A percentile compares a stretch with the other conserved stretches of the same genome.
phyloP scores from a whole-genome alignment of 192 early-diverging fungal genomes.

The Tieghemiomyces parasiticus region DNA sequence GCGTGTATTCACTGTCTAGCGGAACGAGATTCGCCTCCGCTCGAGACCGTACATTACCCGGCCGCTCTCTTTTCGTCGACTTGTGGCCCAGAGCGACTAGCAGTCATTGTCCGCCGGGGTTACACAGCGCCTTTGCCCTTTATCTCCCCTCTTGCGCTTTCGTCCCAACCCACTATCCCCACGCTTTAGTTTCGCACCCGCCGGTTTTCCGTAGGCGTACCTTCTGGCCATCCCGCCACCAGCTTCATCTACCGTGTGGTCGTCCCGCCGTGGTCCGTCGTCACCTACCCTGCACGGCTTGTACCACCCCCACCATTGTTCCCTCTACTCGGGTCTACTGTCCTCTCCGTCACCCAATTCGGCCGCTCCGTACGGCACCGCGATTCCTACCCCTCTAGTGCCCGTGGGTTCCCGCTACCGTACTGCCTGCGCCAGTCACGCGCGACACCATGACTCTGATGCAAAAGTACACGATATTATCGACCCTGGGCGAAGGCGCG shows the following conservation, averaged over 20 bases:
- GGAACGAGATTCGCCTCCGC: too few relatives aligned
- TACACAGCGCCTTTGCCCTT: too few relatives aligned
- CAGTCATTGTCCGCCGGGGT: too few relatives aligned
- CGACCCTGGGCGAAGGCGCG: constrained; percentile 32
- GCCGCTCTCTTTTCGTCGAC: too few relatives aligned
- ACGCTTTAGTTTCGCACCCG: too few relatives aligned
- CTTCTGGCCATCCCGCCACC: too few relatives aligned
- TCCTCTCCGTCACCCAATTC: not conserved
- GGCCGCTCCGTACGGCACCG: not conserved
- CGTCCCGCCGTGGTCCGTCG: not conserved
- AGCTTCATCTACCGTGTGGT: not conserved
- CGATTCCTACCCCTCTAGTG: not conserved
- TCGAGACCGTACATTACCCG: too few relatives aligned
- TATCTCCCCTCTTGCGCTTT: too few relatives aligned
- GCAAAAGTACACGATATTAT: constrained; percentile 29
- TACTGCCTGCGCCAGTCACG: too few relatives aligned
- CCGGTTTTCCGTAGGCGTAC: too few relatives aligned
- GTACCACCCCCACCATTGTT: not conserved
- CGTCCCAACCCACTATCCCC: too few relatives aligned
- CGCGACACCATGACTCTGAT: not conserved
- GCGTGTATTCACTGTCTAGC: not conserved
- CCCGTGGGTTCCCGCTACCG: not conserved
- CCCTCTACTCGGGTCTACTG: not conserved
- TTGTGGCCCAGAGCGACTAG: too few relatives aligned
- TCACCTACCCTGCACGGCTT: not conserved